Conservation (phyloP, 768 basidiomycete genomes). For the Boletus vinaceobasis region DNA sequence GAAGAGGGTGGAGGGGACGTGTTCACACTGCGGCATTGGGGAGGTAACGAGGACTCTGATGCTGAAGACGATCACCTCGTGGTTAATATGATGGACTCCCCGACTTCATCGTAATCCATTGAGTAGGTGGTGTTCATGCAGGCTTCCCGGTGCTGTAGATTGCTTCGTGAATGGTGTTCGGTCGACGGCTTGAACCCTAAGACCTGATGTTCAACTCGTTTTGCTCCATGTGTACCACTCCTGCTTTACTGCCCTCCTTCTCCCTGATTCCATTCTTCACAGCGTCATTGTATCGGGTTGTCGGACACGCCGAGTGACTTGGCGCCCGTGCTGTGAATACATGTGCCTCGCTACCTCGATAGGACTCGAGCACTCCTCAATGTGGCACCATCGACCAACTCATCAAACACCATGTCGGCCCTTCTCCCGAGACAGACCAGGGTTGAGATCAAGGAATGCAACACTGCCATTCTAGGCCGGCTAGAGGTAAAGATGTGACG, state of each 20-base stretch:
- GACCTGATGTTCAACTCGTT: slow-evolving; percentile 7
- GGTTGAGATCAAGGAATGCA: slow-evolving; percentile 58
- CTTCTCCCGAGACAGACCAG: slow-evolving; percentile 6
- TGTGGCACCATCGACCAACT: background rate
- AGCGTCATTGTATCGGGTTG: slow-evolving; percentile 1
- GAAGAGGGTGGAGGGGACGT: slow-evolving; percentile 57
- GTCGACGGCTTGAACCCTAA: slow-evolving; percentile 3
- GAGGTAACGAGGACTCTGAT: slow-evolving; percentile 27
- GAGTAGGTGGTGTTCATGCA: slow-evolving; percentile 7
- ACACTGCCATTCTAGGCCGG: slow-evolving; percentile 55
- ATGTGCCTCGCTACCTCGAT: slow-evolving; percentile 12
- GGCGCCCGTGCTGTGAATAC: slow-evolving; percentile 12
- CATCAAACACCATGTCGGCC: slow-evolving; percentile 5
- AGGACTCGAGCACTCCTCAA: background rate
- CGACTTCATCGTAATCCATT: slow-evolving; percentile 8
- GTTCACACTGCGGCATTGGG: slow-evolving; percentile 45
- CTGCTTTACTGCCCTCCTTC: background rate
- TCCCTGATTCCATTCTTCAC: background rate
- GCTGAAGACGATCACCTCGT: slow-evolving; percentile 19
- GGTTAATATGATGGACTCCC: slow-evolving; percentile 25
- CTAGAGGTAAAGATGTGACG: slow-evolving; percentile 46
- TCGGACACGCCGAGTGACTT: background rate
- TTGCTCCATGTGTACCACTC: background rate
- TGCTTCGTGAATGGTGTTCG: slow-evolving; percentile 4
- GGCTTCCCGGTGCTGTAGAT: slow-evolving; percentile 7